Base-by-base conservation (phyloP, 306 rosid genomes). In the Dalbergia oliveri region DNA sequence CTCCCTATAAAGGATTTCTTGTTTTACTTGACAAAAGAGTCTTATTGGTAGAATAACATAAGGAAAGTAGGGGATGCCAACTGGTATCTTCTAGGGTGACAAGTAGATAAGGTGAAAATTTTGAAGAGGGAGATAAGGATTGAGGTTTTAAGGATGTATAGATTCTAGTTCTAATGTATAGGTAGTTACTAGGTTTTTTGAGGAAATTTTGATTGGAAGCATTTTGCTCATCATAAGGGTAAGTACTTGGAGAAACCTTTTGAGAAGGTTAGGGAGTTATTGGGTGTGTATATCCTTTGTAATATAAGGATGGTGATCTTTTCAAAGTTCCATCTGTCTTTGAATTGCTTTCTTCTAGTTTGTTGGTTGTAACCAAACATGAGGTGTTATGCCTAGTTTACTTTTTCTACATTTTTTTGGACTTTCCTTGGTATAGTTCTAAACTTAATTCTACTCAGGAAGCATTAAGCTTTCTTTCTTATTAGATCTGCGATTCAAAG, bases 261-360 rank as follows among this genome's bases (percentile, higher is more conserved):
- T 5, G 62, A 50, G 47, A 26, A 26, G 56, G 10, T 50, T 15
- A 44, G 18, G 2, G n/a, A n/a, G n/a, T n/a, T n/a, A n/a, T 9
- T 15, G 47, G 5, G 49, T 9, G 31, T 70, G 75, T n/a, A 51
- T 70, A 37, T 11, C 39, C 33, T 23, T 23, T 44, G 69, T 23
- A 14, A 16, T 58, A 63, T 50, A 33, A 33, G 58, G 44, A 26
- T 14, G 19, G 44, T 73, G n/a, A 66, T 57, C 57, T n/a, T 15
- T 63, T 49, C 11, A 49, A 11, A 51, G 56, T 56, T 63, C 16
- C 5, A 13, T n/a, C n/a, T n/a, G n/a, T n/a, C n/a, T n/a, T n/a
- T 31, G 69, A 44, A 78, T 31, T 76, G 63, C 62, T 77, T n/a
- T n/a, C n/a, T n/a, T 49, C 64, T 54, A 51, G 73, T 53, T 26